Evolutionary conservation across 352 stramenopile genomes (phyloP).

Genomic region (Phytophthora foliorum): DNA sequence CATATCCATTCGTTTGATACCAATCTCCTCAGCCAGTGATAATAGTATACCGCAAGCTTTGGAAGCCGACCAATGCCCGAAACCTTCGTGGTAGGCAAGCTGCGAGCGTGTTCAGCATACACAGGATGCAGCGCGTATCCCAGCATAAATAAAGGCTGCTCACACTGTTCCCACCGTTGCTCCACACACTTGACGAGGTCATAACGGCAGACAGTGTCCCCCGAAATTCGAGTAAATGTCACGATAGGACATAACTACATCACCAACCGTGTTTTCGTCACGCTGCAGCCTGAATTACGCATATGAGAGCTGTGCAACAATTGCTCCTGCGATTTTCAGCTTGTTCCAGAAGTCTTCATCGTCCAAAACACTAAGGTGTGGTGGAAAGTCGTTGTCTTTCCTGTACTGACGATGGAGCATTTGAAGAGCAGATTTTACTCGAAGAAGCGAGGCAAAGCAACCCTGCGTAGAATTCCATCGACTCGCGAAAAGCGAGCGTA

Average conservation of each 20-base stretch:
- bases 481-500: too few relatives aligned
- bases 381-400: too few relatives aligned
- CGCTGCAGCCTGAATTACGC: slow-evolving; percentile 6
- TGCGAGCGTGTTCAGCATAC: slow-evolving; percentile 1
- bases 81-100: not conserved
- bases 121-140: slow-evolving; percentile 8
- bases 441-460: too few relatives aligned
- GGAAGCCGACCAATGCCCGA: not conserved
- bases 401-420: too few relatives aligned
- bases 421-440: too few relatives aligned
- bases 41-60: slow-evolving; percentile 18
- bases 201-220: not conserved
- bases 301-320: slow-evolving; percentile 2
- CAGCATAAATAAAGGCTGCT: too few relatives aligned
- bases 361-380: too few relatives aligned
- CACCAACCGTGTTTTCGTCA: slow-evolving; percentile 12
- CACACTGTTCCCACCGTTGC: slow-evolving; percentile 1
- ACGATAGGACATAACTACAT: slow-evolving; percentile 6
- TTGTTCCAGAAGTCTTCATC: not conserved
- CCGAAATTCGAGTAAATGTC: too few relatives aligned
- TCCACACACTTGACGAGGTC: slow-evolving; percentile 15
- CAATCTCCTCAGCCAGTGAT: not conserved
- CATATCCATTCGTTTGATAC: not conserved
- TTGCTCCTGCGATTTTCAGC: not conserved
- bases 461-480: too few relatives aligned